These are phyloP conservation scores for Fagopyrum esculentum DNA, from an alignment of 148 eudicot species.

Conservation along the genomic window DNA sequence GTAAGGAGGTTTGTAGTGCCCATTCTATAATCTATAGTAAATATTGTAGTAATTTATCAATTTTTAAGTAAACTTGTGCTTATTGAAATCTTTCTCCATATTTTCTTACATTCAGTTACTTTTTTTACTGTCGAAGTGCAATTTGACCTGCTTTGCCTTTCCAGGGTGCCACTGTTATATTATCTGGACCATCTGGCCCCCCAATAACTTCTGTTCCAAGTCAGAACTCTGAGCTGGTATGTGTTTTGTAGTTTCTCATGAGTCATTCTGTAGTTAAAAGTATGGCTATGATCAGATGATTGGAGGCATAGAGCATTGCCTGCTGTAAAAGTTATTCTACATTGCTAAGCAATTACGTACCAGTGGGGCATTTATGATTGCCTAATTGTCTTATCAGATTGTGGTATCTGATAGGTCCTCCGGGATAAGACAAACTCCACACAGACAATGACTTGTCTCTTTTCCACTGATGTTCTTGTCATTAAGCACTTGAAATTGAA, in stretches of 20 bases:
- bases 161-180: conserved; percentile 87
- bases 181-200: conserved; percentile 96
- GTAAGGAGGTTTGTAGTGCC: conserved; percentile 71
- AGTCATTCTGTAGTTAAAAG: too few relatives aligned
- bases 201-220: conserved; percentile 78
- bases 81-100: background rate
- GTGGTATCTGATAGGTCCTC: too few relatives aligned
- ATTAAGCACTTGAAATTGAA: background rate
- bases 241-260: background rate
- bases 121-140: background rate
- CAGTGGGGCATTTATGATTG: too few relatives aligned
- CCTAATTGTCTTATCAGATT: too few relatives aligned
- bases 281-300: background rate
- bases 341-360: background rate
- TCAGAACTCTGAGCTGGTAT: conserved; percentile 94
- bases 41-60: background rate
- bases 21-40: background rate
- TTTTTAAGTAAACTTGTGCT: too few relatives aligned
- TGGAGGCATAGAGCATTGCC: background rate
- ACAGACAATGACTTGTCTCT: background rate
- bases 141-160: conserved; percentile 12
- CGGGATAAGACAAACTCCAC: too few relatives aligned
- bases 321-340: background rate
- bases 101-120: background rate
- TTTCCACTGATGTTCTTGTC: background rate